Evolutionary conservation across 208 protist genomes (phyloP).

Genomic region (Crithidia bombi): DNA sequence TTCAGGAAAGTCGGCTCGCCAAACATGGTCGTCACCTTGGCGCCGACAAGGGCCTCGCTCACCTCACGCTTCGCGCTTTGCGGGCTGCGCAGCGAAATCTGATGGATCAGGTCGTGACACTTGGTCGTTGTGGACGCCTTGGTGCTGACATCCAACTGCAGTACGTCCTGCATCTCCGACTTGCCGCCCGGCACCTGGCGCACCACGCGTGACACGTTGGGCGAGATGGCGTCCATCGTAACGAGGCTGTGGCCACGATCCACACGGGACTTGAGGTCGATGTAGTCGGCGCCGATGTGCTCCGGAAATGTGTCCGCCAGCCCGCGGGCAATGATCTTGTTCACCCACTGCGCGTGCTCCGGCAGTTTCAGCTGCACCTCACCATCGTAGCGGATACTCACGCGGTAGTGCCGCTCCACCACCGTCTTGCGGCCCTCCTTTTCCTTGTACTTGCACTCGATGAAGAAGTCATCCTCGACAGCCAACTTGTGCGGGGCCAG

Average conservation of each 20-base stretch:
- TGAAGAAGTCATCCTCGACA: conserved; percentile 21
- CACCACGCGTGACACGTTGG: conserved; percentile 33
- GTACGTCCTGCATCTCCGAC: conserved; percentile 27
- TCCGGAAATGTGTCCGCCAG: conserved; percentile 25
- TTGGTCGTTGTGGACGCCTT: conserved; percentile 21
- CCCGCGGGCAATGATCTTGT: conserved; percentile 32
- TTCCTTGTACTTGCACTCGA: conserved; percentile 28
- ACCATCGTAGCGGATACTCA: conserved; percentile 28
- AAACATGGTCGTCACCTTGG: conserved; percentile 29
- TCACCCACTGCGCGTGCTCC: conserved; percentile 25
- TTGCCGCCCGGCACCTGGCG: conserved; percentile 4
- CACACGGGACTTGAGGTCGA: conserved; percentile 28
- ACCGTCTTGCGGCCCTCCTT: conserved; percentile 16
- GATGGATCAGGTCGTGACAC: conserved; percentile 20
- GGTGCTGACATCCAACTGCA: conserved; percentile 43
- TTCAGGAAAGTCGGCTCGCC: conserved; percentile 35
- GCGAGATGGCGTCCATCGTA: conserved; percentile 41
- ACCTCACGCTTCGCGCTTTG: conserved; percentile 8
- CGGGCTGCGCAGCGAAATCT: conserved; percentile 7
- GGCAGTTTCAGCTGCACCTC: conserved; percentile 29
- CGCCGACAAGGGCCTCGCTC: conserved; percentile 19
- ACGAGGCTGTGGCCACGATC: conserved; percentile 22
- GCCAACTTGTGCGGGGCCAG: conserved; percentile 19
- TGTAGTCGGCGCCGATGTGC: conserved; percentile 25
- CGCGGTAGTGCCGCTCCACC: conserved; percentile 33